Evolutionary conservation across 345 rosid genomes (phyloP), one percentile per base, ranked within the genome.

Genomic region (Ailanthus altissimus): DNA sequence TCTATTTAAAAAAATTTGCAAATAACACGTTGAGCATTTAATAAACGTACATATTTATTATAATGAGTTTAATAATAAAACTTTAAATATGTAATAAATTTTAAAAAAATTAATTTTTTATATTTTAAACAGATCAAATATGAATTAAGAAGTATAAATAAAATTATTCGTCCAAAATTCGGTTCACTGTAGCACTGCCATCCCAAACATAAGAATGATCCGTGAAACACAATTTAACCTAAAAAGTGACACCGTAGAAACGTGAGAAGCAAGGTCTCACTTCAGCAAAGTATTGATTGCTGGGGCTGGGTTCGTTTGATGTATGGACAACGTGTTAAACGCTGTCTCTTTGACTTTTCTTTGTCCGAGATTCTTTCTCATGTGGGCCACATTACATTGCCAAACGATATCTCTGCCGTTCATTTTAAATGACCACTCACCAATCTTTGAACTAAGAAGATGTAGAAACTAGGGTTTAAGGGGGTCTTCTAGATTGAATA

Each of bases 211-310:
- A 26, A 59, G 57, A 18, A 47, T 6, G 43, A 45, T 1, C 42
- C 0, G 0, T 14, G 0, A 12, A 43, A 11, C 9, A 13, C n/a
- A 46, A 16, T 73, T 67, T 62, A 59, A 18, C 46, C 10, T 16
- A n/a, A 73, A 32, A 45, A 5, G 7, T 21, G 18, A 10, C 26
- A 8, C 60, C 59, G 61, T 32, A 16, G 46, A 51, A 70, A 32
- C 45, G 72, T 46, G 40, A 54, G 64, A 71, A 56, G 13, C 11
- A 21, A 21, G 50, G 75, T 71, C 75, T 14, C 51, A 13, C 51
- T 1, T 6, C 2, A 4, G 56, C 57, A 6, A n/a, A 9, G 59
- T 32, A 32, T 60, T 28, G 64, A 6, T 0, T 26, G 64, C 10
- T 13, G 0, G 18, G 26, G 2, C n/a, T 15, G 8, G 38, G 1